Conservation (phyloP, 306 rosid species). For the Glycine soja region DNA sequence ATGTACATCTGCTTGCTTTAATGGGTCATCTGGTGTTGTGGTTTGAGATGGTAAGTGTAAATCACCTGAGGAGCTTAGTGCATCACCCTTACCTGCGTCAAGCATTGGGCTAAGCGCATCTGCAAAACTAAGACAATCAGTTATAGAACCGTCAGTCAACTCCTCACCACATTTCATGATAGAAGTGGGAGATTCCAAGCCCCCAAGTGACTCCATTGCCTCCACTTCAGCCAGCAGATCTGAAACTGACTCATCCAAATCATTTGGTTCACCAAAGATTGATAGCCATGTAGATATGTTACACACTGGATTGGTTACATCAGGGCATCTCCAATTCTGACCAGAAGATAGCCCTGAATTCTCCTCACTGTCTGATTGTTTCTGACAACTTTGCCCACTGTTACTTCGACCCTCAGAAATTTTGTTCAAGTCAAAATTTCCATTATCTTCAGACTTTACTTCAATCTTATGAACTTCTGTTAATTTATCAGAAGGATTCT, state of each 20-base stretch:
- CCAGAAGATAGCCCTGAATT: slow-evolving; percentile 80
- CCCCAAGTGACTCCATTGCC: slow-evolving; percentile 83
- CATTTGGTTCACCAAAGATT: slow-evolving; percentile 66
- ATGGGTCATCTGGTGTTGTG: slow-evolving; percentile 58
- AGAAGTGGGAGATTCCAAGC: slow-evolving; percentile 72
- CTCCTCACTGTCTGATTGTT: slow-evolving; percentile 72
- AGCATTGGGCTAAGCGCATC: slow-evolving; percentile 71
- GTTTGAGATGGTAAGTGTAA: slow-evolving; percentile 59
- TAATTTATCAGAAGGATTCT: slow-evolving; percentile 45
- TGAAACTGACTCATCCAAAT: slow-evolving; percentile 85
- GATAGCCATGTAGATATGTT: slow-evolving; percentile 68
- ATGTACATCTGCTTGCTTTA: slow-evolving; percentile 47
- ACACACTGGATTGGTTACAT: slow-evolving; percentile 50
- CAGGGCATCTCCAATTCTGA: slow-evolving; percentile 67
- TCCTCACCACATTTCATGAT: slow-evolving; percentile 61
- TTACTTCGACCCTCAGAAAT: slow-evolving; percentile 59
- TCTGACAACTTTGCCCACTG: slow-evolving; percentile 58
- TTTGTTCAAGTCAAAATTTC: slow-evolving; percentile 56
- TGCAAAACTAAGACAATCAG: slow-evolving; percentile 67
- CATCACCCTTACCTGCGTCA: slow-evolving; percentile 80
- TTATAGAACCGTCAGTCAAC: slow-evolving; percentile 68
- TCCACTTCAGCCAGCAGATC: slow-evolving; percentile 96
- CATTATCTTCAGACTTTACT: slow-evolving; percentile 51
- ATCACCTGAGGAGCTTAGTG: slow-evolving; percentile 77
- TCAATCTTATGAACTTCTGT: slow-evolving; percentile 54